Evolutionary conservation across 148 eudicot genomes (phyloP), one percentile per base, ranked within the genome.

Genomic region (Spergularia marina): DNA sequence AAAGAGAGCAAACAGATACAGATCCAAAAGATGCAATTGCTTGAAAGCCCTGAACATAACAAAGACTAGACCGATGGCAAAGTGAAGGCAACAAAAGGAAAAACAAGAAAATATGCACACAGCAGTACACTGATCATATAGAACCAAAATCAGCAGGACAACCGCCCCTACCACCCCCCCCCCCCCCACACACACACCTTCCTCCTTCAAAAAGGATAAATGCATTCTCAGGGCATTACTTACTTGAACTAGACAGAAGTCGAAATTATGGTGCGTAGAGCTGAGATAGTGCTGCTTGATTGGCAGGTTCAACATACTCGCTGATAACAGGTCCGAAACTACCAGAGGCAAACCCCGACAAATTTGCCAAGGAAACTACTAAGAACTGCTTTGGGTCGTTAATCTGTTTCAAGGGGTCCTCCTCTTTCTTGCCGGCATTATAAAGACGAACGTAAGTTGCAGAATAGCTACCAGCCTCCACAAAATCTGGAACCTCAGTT

Each of bases 401-500:
- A 40, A 94, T 87, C 30, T 94, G 96, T 81, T 71, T 87, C 41
- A 94, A 67, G 65, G 97, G 98, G 81, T 94, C 98, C 62, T 91
- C 98, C 71, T 87, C 97, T 78, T 80, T 94, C 80, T 83, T 94
- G 65, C 92, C 92, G 54, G 90, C 91, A 85, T 90, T 94, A 80
- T 89, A 83, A 34, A 94, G 86, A 65, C 83, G 87, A 59, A 91
- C 90, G 79, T 84, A 91, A 6, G 93, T 88, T 20, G 98, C 96
- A 75, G 87, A 87, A 74, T 91, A 94, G 39, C 96, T 91, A 41
- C 79, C 81, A 79, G 90, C 81, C 71, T 90, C 96, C 40, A 80
- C 86, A 82, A 91, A 86, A 87, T 91, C 98, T 55, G 96, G 97
- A 78, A 92, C 94, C 67, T 95, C 98, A 55, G 83, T 68, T 80